Evolutionary conservation across 352 stramenopile genomes (phyloP).

Genomic region (Pythium aristosporum): DNA sequence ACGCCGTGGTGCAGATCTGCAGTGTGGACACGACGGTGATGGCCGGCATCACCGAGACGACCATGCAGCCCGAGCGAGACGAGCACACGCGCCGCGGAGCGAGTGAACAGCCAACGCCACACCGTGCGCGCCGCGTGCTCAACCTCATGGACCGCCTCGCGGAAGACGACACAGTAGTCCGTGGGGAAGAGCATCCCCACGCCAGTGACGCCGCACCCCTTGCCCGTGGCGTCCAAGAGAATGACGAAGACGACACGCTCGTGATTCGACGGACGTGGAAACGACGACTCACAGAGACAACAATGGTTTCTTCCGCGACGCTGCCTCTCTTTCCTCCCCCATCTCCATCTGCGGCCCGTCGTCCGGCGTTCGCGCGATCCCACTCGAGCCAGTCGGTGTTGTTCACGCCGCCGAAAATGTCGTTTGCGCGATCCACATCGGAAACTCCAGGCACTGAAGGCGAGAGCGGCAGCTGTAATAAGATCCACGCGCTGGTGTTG

Average conservation of each 20-base stretch:
- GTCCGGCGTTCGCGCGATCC: conserved; percentile 21
- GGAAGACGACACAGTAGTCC: not conserved
- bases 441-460: conserved; percentile 1
- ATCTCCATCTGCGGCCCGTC: not conserved
- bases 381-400: conserved; percentile 33
- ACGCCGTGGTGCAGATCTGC: not conserved
- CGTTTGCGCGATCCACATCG: conserved; percentile 4
- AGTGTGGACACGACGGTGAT: conserved; percentile 6
- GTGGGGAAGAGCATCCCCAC: not conserved
- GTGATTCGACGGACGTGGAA: conserved; percentile 38
- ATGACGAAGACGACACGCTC: conserved; percentile 1
- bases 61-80: conserved; percentile 11
- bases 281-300: not conserved
- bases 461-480: not conserved
- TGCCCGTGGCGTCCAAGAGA: not conserved
- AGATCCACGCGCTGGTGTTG: conserved; percentile 31
- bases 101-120: not conserved
- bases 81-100: not conserved
- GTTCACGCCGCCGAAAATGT: conserved; percentile 15
- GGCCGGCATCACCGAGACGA: conserved; percentile 3
- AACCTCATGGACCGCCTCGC: conserved; percentile 17
- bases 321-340: not conserved
- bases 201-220: not conserved
- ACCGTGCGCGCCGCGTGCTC: conserved; percentile 13
- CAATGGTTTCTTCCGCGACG: not conserved